These are phyloP conservation scores for Rubroboletus satanas DNA, from an alignment of 768 basidiomycete genomes.

Conservation along the genomic window DNA sequence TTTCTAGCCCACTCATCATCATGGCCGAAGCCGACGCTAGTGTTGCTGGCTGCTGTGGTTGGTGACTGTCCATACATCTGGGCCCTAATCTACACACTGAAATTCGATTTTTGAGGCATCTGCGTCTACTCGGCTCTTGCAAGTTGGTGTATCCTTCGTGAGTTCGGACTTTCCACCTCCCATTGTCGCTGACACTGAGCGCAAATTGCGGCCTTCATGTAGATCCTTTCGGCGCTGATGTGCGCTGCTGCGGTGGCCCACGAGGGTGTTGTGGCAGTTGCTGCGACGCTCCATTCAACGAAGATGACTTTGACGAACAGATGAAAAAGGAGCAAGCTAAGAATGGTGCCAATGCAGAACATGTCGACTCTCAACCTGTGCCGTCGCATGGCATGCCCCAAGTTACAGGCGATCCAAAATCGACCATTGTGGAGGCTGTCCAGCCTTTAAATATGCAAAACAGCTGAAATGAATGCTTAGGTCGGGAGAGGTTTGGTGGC, in stretches of 20 bases:
- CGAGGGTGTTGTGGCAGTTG: conserved; percentile 29
- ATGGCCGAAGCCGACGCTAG: conserved; percentile 18
- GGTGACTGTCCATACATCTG: background rate
- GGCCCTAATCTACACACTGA: background rate
- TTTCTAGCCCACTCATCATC: background rate
- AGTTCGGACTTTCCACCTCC: background rate
- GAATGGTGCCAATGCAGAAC: conserved; percentile 4
- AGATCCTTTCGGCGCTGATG: conserved; percentile 24
- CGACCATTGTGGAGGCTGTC: background rate
- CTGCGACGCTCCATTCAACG: conserved; percentile 26
- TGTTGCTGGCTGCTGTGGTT: conserved; percentile 23
- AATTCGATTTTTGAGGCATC: conserved; percentile 8
- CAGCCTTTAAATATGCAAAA: too few species aligned
- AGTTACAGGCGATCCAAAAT: conserved; percentile 1
- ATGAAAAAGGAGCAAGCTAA: conserved; percentile 23
- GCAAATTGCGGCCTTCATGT: background rate
- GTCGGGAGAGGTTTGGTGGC: too few species aligned
- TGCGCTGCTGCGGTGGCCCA: conserved; percentile 24
- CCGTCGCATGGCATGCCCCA: conserved; percentile 19
- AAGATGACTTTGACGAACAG: conserved; percentile 30
- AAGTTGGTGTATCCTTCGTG: conserved; percentile 26
- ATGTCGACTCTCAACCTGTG: conserved; percentile 22
- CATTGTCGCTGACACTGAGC: background rate
- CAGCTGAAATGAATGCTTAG: too few species aligned
- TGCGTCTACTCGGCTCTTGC: conserved; percentile 11